Evolutionary conservation across 495 filamentous ascomycete species (phyloP), one percentile per base, ranked within the genome.

Genomic region (Daldinia caldariorum): DNA sequence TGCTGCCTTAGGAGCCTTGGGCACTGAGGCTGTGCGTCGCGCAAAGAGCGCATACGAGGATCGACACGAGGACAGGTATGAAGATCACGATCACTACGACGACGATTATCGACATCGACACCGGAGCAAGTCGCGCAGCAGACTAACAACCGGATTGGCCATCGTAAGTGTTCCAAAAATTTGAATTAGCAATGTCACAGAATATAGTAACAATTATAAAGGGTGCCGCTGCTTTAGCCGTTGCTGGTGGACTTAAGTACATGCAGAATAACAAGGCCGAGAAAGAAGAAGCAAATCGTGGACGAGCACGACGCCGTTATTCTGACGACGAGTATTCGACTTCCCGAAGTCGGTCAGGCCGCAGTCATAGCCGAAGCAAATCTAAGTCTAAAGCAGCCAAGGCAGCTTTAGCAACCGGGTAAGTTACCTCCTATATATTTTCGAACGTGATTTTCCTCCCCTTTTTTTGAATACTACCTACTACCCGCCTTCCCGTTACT

Each of bases 1-100:
- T 35, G 93, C 91, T 60, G 92, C 91, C 26, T 78, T 95, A 18
- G 94, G 94, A 63, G 94, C 91, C 13, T 82, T 94, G 22, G 93
- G 91, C 47, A 92, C 92, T 32, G 91, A 95, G 80, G 90, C 87
- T 14, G 82, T 89, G 20, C 87, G 88, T n/a, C 89, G 92, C 61
- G 89, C 88, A 10, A 85, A 89, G 69, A 91, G 89, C 66, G 87
- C 89, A 41, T 91, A 92, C 77, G 86, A 90, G 53, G 90, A 90
- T 64, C 84, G 86, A 26, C 80, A 84, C 58, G 85, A 85, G 4
- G 86, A 89, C 60, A 80, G 81, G 20, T 70, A 70, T 18, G 68
- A 70, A 58, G 67, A 78, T 72, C 79, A 73, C 59, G 67, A 78
- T 70, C 79, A 73, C 58, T 78, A 72, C 73, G 81, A 74, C 77